A percentile compares a stretch with the other conserved stretches of the same genome.
Evolutionary conservation across 352 stramenopile genomes (phyloP).

Genomic region (Phytopythium helicoides): DNA sequence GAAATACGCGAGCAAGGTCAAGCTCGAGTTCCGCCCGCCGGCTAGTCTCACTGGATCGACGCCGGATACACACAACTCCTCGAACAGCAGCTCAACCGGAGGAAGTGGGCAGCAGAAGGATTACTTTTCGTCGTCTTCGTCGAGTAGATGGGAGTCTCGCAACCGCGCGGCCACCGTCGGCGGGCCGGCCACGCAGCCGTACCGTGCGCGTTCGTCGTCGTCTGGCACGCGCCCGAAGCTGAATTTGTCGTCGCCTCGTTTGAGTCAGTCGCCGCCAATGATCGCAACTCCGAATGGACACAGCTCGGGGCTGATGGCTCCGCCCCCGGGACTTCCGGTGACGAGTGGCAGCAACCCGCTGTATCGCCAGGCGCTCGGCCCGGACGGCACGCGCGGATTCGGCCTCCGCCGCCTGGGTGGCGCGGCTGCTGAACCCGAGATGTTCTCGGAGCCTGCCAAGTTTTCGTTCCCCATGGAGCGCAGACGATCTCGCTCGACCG

Average conservation of each 20-base stretch:
- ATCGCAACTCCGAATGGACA: slow-evolving; percentile 6
- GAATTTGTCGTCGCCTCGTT: slow-evolving; percentile 56
- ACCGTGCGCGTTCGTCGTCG: slow-evolving; percentile 56
- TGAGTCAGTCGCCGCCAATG: slow-evolving; percentile 45
- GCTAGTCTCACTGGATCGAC: slow-evolving; percentile 41
- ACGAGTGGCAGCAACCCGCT: slow-evolving; percentile 49
- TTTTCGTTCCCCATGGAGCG: slow-evolving; percentile 53
- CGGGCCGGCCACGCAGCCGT: slow-evolving; percentile 36
- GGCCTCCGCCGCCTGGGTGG: slow-evolving; percentile 60
- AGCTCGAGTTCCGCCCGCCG: slow-evolving; percentile 83
- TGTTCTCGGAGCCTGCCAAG: slow-evolving; percentile 53
- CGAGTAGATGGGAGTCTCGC: slow-evolving; percentile 53
- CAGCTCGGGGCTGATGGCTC: slow-evolving; percentile 19
- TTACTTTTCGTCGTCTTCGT: slow-evolving; percentile 52
- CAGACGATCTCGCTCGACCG: slow-evolving; percentile 73
- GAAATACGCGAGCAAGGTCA: slow-evolving; percentile 88
- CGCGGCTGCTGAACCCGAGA: slow-evolving; percentile 39
- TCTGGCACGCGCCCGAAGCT: slow-evolving; percentile 59
- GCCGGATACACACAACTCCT: slow-evolving; percentile 12
- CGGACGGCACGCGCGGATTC: slow-evolving; percentile 81
- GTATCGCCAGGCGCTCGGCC: slow-evolving; percentile 76
- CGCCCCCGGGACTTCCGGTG: slow-evolving; percentile 36
- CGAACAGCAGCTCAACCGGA: slow-evolving; percentile 23
- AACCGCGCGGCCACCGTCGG: slow-evolving; percentile 55
- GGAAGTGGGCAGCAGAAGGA: slow-evolving; percentile 54